Evolutionary conservation across 805 yeast genomes (phyloP).

Genomic region (Saccharomycopsis malanga): DNA sequence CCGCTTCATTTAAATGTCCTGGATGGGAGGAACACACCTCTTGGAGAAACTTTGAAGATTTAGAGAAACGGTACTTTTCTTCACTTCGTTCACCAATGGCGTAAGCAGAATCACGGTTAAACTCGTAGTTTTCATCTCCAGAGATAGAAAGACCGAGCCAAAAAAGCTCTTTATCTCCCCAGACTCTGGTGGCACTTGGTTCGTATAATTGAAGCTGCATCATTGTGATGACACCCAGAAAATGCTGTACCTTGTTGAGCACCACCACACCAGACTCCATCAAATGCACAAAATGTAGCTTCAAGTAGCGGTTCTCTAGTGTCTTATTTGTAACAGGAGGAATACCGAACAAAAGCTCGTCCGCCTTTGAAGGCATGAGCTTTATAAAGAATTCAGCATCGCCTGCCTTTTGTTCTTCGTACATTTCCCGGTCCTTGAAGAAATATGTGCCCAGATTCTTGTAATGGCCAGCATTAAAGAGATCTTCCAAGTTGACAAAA

Average conservation of each 20-base stretch:
- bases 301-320: constrained; percentile 33
- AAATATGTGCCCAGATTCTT: constrained; percentile 33
- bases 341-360: constrained; percentile 31
- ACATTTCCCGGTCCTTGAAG: constrained; percentile 40
- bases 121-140: constrained; percentile 47
- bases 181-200: constrained; percentile 39
- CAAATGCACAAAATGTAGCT: constrained; percentile 30
- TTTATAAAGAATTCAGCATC: constrained; percentile 35
- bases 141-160: constrained; percentile 53
- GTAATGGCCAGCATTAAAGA: constrained; percentile 31
- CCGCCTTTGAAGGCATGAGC: constrained; percentile 37
- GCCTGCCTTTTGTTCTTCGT: constrained; percentile 25
- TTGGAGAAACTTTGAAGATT: constrained; percentile 10
- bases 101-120: constrained; percentile 48
- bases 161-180: constrained; percentile 64
- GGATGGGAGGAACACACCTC: constrained; percentile 59
- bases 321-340: constrained; percentile 32
- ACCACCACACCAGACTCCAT: constrained; percentile 42
- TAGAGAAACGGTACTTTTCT: constrained; percentile 1
- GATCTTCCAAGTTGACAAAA: constrained; percentile 32
- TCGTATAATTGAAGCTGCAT: constrained; percentile 34
- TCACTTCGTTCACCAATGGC: constrained; percentile 37
- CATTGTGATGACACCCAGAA: constrained; percentile 41
- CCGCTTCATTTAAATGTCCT: constrained; percentile 37
- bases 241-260: constrained; percentile 42